These are phyloP conservation scores for Saccharomyces hybrid DNA, from an alignment of 1,139 yeast genomes.

Conservation along the genomic window DNA sequence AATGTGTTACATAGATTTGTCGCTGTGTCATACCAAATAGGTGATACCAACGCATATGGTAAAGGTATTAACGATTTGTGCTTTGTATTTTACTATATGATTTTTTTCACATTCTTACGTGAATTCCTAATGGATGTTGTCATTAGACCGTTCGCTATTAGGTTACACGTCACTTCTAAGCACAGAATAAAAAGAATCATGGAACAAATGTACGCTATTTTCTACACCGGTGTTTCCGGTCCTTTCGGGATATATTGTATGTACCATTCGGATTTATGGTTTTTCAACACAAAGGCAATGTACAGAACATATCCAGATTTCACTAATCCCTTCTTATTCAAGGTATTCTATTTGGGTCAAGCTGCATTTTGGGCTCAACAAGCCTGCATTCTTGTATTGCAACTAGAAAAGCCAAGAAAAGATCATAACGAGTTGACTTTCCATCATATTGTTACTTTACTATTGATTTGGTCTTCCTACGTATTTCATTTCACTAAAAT, in stretches of 20 bases:
- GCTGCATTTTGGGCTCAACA: constrained; percentile 97
- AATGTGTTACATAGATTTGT: constrained; percentile 60
- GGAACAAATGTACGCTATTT: constrained; percentile 80
- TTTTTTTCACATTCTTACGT: constrained; percentile 79
- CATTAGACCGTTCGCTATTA: constrained; percentile 58
- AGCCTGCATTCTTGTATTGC: constrained; percentile 66
- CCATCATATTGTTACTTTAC: constrained; percentile 85
- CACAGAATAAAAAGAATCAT: constrained; percentile 67
- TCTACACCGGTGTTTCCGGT: constrained; percentile 71
- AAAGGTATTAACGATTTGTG: constrained; percentile 76
- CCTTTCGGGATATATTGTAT: constrained; percentile 83
- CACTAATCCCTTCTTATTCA: constrained; percentile 59
- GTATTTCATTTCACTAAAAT: constrained; percentile 92
- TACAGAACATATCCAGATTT: constrained; percentile 77
- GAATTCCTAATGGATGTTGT: constrained; percentile 81
- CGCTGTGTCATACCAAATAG: constrained; percentile 51
- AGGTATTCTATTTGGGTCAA: constrained; percentile 75
- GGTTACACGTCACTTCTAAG: constrained; percentile 45
- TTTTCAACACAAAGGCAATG: constrained; percentile 70
- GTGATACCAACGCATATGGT: constrained; percentile 46
- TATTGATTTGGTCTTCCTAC: constrained; percentile 75
- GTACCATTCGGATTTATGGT: constrained; percentile 77
- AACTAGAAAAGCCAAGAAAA: constrained; percentile 85
- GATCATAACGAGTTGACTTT: constrained; percentile 82
- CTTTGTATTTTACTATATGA: constrained; percentile 69